Base-by-base conservation (phyloP, 2,329 filamentous ascomycete genomes). In the Chalaropsis ovoidea region DNA sequence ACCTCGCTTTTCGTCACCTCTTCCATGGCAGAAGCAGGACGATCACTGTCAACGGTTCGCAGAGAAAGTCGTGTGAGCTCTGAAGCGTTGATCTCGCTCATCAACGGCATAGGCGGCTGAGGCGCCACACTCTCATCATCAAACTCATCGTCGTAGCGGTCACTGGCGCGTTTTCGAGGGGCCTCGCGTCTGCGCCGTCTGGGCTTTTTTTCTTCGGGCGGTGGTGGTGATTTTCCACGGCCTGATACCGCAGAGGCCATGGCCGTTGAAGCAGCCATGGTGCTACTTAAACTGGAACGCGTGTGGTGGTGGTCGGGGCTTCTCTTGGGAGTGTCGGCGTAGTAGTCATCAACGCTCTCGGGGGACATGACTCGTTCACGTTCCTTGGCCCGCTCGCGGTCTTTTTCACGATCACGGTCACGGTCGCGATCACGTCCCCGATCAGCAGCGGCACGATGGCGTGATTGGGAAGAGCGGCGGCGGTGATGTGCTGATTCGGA, bases 41-140 rank as follows among this genome's bases (percentile, higher is more conserved):
- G 79, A 69, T 90, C 89, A 0, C 89, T 89, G 35, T 88, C 86
- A 39, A 89, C 88, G 4, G 92, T 94, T 19, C 94, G 76, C 64
- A 97, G 89, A 0, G 93, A 96, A 17, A 88, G 88, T 70, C 93
- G 82, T 0, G 93, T 97, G 65, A 96, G 76, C 63, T 96, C 92
- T 0, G 93, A 95, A 52, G 88, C 84, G 69, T 89, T 88, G 66
- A 95, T 83, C 65, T 90, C 89, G 75, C 92, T 96, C 75, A 88
- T 87, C 68, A 96, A 81, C 2, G 93, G 93, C 87, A 96, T 90
- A 5, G 89, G 89, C 6, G 91, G 87, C 4, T 76, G 74, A 10
- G 79, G 79, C 15, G 89, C 82, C 61, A 65, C 68, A 22, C 85
- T 78, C 63, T 84, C 80, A 67, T 82, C 77, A 1, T 82, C 78